phyloP scores from a whole-genome alignment of 768 basidiomycete genomes.

The Lactarius akahatsu region DNA sequence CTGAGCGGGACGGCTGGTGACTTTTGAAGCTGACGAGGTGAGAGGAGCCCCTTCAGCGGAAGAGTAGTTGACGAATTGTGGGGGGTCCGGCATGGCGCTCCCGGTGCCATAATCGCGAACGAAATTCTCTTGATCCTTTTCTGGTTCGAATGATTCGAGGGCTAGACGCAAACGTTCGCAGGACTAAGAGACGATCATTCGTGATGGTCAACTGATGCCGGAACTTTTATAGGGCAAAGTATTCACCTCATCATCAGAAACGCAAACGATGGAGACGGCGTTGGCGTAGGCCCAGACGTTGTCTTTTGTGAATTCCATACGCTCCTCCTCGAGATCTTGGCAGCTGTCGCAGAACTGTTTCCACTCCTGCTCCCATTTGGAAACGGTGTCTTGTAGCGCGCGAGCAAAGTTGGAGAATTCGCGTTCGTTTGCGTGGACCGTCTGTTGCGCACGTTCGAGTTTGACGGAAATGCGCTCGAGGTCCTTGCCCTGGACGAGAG shows the following conservation, averaged over 20 bases:
- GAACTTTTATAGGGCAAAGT: background rate
- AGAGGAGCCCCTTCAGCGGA: conserved; percentile 53
- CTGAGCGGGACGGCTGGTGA: conserved; percentile 55
- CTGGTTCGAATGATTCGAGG: conserved; percentile 86
- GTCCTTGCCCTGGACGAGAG: conserved; percentile 90
- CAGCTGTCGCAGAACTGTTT: conserved; percentile 91
- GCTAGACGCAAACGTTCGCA: conserved; percentile 87
- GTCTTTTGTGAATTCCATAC: conserved; percentile 93
- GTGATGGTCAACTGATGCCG: conserved; percentile 9
- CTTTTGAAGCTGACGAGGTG: conserved; percentile 55
- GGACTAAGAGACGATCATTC: conserved; percentile 51
- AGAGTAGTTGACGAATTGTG: conserved; percentile 80
- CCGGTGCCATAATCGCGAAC: conserved; percentile 90
- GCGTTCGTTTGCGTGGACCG: conserved; percentile 86
- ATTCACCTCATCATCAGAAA: conserved; percentile 89
- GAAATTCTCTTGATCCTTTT: conserved; percentile 85
- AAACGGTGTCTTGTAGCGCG: conserved; percentile 72
- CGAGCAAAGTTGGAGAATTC: conserved; percentile 89
- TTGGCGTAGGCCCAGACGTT: conserved; percentile 97
- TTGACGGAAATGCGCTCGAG: conserved; percentile 86
- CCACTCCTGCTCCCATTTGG: conserved; percentile 93
- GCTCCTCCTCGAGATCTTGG: conserved; percentile 94
- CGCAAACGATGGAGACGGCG: conserved; percentile 92
- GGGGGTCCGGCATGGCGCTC: conserved; percentile 82
- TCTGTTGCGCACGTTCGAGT: conserved; percentile 85